Base-by-base conservation (phyloP, 2,329 filamentous ascomycete species). In the Hymenoscyphus linearis region DNA sequence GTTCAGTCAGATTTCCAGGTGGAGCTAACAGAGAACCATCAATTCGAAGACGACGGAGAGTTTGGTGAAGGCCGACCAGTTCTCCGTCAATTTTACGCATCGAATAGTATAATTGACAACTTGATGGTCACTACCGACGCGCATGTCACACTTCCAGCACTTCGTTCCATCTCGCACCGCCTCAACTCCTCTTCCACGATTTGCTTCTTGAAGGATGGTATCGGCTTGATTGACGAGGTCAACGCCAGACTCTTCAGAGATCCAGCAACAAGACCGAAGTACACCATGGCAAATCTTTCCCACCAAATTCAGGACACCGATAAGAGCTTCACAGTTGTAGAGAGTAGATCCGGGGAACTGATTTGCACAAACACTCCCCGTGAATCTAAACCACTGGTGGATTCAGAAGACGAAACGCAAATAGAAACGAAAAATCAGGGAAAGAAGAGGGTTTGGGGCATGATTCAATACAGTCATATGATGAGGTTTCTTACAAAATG, bases 171-270 rank as follows among this genome's bases (percentile, higher is more conserved):
- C 59, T 82, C 80, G 59, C 81, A 90, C 68, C 83, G 90, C 10
- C 76, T 96, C n/a, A 80, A 83, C 52, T 77, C 82, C 2, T 77
- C 85, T 31, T 91, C 88, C 1, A 89, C 90, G 0, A 82, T 96
- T 7, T 85, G 89, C 62, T 82, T 96, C 60, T 74, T 96, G 60
- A 34, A 25, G 12, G 88, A 91, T 60, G 90, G 93, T 0, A 84
- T 98, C 74, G 93, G 95, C 0, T 78, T 91, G 1, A 79, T 91
- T n/a, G 92, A 98, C 55, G 82, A 86, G 55, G 80, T 97, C 47
- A 91, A 91, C 68, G 75, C 81, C 36, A 74, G 81, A 12, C 74
- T 96, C 31, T 97, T 96, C 67, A 81, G 84, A 0, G 82, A 93
- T 63, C 79, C 83, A 0, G 72, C 76, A 0, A 78, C 76, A 0